A percentile compares a stretch with the other conserved stretches of the same genome.
phyloP scores from a whole-genome alignment of 192 early-diverging fungal genomes.

The Coemansia sp. region DNA sequence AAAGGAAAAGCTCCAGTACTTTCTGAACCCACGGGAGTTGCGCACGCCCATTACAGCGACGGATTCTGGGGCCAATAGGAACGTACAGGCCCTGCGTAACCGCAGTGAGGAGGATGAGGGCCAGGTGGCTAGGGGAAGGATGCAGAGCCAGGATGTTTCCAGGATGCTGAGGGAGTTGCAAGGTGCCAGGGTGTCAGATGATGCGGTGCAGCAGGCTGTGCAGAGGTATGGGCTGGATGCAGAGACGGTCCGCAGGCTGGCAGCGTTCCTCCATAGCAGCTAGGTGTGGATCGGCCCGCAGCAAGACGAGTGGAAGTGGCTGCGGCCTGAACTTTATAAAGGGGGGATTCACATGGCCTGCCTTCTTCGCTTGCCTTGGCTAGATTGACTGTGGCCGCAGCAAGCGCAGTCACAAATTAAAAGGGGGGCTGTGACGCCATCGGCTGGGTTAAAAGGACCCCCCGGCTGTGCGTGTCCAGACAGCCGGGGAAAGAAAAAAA shows the following conservation, averaged over 20 bases:
- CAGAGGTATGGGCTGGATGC: constrained; percentile 18
- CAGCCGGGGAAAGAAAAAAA: too few relatives aligned
- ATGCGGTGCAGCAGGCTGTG: neutral
- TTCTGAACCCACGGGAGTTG: constrained; percentile 33
- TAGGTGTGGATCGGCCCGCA: too few relatives aligned
- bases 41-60: constrained; percentile 26
- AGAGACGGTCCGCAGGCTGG: constrained; percentile 1
- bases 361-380: too few relatives aligned
- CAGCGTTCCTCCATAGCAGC: constrained; percentile 3
- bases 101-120: constrained; percentile 7
- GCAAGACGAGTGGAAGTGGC: too few relatives aligned
- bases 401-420: too few relatives aligned
- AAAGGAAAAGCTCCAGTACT: constrained; percentile 30
- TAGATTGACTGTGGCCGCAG: too few relatives aligned
- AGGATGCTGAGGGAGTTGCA: neutral
- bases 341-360: too few relatives aligned
- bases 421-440: too few relatives aligned
- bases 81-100: constrained; percentile 30
- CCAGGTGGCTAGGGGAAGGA: constrained; percentile 1
- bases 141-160: constrained; percentile 6
- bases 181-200: neutral
- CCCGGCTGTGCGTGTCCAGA: too few relatives aligned
- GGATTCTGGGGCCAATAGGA: constrained; percentile 24
- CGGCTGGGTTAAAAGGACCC: too few relatives aligned
- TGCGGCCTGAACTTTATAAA: too few relatives aligned